Conservation (phyloP, 371 early-diverging fungal genomes). For the Zopfochytrium polystomum region DNA sequence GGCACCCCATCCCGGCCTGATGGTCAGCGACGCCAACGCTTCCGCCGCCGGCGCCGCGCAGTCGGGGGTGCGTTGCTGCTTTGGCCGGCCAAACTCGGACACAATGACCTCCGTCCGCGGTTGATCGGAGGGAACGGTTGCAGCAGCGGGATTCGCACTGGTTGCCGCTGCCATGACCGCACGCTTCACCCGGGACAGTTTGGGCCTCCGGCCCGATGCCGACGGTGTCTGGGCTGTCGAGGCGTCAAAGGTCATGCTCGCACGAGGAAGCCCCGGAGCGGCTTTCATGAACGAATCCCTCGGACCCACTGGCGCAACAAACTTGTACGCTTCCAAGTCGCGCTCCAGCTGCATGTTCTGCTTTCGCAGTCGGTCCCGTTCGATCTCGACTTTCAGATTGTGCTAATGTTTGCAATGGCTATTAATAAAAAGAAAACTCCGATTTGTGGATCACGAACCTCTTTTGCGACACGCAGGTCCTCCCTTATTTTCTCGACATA, state of each 20-base stretch:
- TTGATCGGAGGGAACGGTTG: constrained; percentile 1
- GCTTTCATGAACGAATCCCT: neutral
- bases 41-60: too few species aligned
- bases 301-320: constrained; percentile 9
- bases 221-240: too few species aligned
- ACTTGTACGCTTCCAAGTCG: constrained; percentile 49
- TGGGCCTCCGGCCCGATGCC: too few species aligned
- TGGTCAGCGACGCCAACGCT: too few species aligned
- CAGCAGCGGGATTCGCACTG: too few species aligned
- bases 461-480: constrained; percentile 50
- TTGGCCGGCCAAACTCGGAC: too few species aligned
- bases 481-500: constrained; percentile 54
- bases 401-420: constrained; percentile 26
- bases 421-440: neutral
- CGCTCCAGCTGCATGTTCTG: constrained; percentile 49
- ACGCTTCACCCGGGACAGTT: too few species aligned
- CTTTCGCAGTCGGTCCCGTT: constrained; percentile 43
- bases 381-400: constrained; percentile 41
- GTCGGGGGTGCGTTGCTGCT: too few species aligned
- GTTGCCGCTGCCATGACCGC: too few species aligned
- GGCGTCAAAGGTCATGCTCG: too few species aligned
- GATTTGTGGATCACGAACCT: constrained; percentile 26
- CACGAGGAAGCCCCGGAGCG: neutral
- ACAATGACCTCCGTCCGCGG: too few species aligned
- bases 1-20: too few species aligned